phyloP scores from a whole-genome alignment of 225 moss, liverwort and hornwort genomes.

The Polytrichum commune region DNA sequence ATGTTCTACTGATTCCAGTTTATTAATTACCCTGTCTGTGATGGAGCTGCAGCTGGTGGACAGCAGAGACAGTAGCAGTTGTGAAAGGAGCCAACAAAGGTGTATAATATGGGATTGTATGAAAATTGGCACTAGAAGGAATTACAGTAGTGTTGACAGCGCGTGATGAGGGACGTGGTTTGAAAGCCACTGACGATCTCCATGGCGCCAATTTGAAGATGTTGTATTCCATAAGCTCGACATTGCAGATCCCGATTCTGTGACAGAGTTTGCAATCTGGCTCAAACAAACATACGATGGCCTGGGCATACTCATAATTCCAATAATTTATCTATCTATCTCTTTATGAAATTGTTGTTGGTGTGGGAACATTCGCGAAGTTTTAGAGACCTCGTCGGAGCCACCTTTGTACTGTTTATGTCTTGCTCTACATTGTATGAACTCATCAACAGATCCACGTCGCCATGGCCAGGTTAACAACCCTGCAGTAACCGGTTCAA shows the following conservation, averaged over 20 bases:
- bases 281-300: slow-evolving; percentile 45
- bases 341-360: too few species aligned
- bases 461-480: slow-evolving; percentile 46
- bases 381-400: too few species aligned
- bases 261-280: slow-evolving; percentile 45
- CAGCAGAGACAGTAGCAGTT: slow-evolving; percentile 30
- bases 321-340: too few species aligned
- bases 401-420: too few species aligned
- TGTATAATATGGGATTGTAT: slow-evolving; percentile 15
- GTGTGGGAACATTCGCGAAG: too few species aligned
- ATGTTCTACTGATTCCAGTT: too few species aligned
- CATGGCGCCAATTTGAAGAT: slow-evolving; percentile 26
- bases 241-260: slow-evolving; percentile 35
- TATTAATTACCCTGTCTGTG: too few species aligned
- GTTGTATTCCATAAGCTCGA: slow-evolving; percentile 57
- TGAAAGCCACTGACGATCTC: slow-evolving; percentile 31
- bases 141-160: slow-evolving; percentile 34
- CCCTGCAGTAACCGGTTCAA: slow-evolving; percentile 24
- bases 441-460: too few species aligned
- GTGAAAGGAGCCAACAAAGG: slow-evolving; percentile 38
- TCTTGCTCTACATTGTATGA: too few species aligned
- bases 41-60: slow-evolving; percentile 21
- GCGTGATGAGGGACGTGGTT: slow-evolving; percentile 32
- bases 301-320: slow-evolving; percentile 29
- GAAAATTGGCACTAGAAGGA: slow-evolving; percentile 20